Conservation (phyloP, 108 stramenopile genomes). For the Pseudonitzschia multiseries region DNA sequence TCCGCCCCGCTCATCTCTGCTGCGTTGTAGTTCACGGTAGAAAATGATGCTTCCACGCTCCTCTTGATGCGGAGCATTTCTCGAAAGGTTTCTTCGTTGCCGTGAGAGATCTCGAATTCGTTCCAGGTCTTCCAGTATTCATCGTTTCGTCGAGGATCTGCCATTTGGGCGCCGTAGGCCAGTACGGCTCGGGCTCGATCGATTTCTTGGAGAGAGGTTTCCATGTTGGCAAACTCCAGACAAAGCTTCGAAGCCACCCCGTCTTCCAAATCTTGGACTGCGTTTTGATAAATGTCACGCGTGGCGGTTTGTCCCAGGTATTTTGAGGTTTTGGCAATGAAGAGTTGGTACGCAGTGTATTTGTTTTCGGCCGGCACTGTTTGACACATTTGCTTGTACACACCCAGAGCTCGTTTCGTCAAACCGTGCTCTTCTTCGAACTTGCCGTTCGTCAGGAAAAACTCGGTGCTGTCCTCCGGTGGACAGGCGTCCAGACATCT, state of each 20-base stretch:
- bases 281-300: conserved; percentile 91
- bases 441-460: conserved; percentile 89
- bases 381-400: conserved; percentile 85
- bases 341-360: conserved; percentile 86
- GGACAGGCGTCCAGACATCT: conserved; percentile 87
- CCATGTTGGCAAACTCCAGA: conserved; percentile 92
- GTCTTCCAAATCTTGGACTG: conserved; percentile 85
- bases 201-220: conserved; percentile 89
- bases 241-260: conserved; percentile 80
- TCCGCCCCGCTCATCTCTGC: conserved; percentile 69
- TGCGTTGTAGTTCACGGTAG: conserved; percentile 91
- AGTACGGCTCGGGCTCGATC: conserved; percentile 93
- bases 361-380: conserved; percentile 84
- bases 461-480: conserved; percentile 81
- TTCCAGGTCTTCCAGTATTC: conserved; percentile 95
- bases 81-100: conserved; percentile 98
- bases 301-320: conserved; percentile 89
- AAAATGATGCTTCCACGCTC: conserved; percentile 90
- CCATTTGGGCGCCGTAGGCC: conserved; percentile 93
- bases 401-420: conserved; percentile 87
- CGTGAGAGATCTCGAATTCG: conserved; percentile 96
- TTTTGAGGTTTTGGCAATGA: conserved; percentile 87
- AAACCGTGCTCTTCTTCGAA: conserved; percentile 96
- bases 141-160: conserved; percentile 86
- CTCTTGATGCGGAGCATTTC: conserved; percentile 96